Conservation (phyloP, 2,329 filamentous ascomycete genomes). For the Paecilomyces sp. region DNA sequence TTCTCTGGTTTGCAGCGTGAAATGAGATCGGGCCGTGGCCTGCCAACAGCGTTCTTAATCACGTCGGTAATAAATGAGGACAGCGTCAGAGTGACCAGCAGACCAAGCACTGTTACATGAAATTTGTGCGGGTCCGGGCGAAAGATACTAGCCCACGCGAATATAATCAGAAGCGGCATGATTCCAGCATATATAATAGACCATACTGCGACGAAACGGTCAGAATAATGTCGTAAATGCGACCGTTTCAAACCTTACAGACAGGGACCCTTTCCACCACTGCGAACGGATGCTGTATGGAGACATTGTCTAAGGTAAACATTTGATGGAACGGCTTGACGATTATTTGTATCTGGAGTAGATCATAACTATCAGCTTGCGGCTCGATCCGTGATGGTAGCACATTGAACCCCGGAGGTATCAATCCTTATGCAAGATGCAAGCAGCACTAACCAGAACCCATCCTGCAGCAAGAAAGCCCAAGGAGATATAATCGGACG, state of each 20-base stretch:
- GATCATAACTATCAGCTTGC: background rate
- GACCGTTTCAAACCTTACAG: constrained; percentile 43
- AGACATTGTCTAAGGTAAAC: constrained; percentile 80
- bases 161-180: constrained; percentile 60
- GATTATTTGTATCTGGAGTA: constrained; percentile 54
- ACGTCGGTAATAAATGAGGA: constrained; percentile 80
- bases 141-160: constrained; percentile 56
- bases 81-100: constrained; percentile 68
- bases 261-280: constrained; percentile 76
- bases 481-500: constrained; percentile 80
- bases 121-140: constrained; percentile 67
- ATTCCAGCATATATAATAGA: constrained; percentile 73
- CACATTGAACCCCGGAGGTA: background rate
- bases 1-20: constrained; percentile 71
- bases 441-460: constrained; percentile 17
- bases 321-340: constrained; percentile 87
- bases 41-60: constrained; percentile 80
- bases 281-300: constrained; percentile 82
- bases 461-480: constrained; percentile 61
- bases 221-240: background rate
- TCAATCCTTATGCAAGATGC: background rate
- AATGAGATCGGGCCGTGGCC: constrained; percentile 79
- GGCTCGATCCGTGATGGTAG: background rate
- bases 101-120: constrained; percentile 76
- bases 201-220: constrained; percentile 38